A percentile compares a stretch with the other conserved stretches of the same genome.
These are phyloP conservation scores for Talaromyces adpressus DNA, from an alignment of 495 filamentous ascomycete species.

Conservation along the genomic window DNA sequence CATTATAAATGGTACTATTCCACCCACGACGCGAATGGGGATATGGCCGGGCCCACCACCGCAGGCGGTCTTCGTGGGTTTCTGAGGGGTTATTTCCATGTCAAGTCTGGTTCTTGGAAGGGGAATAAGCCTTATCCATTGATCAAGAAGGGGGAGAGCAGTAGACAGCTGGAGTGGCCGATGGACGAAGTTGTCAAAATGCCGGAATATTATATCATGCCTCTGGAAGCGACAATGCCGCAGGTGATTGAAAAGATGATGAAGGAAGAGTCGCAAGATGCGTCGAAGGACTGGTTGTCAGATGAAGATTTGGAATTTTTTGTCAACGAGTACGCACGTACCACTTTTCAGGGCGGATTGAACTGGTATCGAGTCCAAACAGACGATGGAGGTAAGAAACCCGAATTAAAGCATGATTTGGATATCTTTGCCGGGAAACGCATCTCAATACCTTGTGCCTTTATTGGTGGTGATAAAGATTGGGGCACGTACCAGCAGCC, in stretches of 20 bases:
- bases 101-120: conserved; percentile 57
- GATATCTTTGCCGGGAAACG: conserved; percentile 54
- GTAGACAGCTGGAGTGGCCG: conserved; percentile 34
- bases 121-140: conserved; percentile 48
- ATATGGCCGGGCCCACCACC: conserved; percentile 48
- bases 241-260: conserved; percentile 46
- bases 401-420: conserved; percentile 36
- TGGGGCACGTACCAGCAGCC: conserved; percentile 66
- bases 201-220: conserved; percentile 68
- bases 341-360: conserved; percentile 62
- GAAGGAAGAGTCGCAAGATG: conserved; percentile 34
- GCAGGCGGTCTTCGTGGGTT: conserved; percentile 48
- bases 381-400: conserved; percentile 28
- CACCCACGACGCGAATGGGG: conserved; percentile 41
- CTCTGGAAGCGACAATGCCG: conserved; percentile 48
- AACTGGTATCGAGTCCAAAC: conserved; percentile 64
- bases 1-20: conserved; percentile 71
- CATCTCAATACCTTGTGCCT: conserved; percentile 54
- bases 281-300: conserved; percentile 43
- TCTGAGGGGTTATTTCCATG: conserved; percentile 59
- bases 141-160: conserved; percentile 3
- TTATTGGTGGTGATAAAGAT: conserved; percentile 53
- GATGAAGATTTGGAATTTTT: conserved; percentile 53
- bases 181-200: conserved; percentile 48
- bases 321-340: conserved; percentile 52